Evolutionary conservation across 495 filamentous ascomycete genomes (phyloP).

Genomic region (Hypoxylon lenormandii): DNA sequence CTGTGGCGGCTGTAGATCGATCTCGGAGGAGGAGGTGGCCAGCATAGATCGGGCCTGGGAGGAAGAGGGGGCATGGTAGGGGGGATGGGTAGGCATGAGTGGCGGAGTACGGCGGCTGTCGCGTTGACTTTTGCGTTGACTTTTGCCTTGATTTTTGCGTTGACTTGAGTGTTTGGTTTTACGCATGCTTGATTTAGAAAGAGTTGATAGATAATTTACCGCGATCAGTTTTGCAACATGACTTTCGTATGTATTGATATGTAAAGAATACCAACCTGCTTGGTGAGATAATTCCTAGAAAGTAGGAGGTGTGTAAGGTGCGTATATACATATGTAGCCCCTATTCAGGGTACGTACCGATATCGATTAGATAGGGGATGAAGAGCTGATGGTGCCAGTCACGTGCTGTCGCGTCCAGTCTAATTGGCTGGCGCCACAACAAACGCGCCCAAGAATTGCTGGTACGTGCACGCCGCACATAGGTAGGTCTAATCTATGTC

Average conservation of each 20-base stretch:
- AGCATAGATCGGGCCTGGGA: background rate
- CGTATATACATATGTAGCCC: no score
- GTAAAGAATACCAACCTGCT: background rate
- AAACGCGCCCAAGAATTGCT: conserved; percentile 7
- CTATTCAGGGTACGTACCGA: no score
- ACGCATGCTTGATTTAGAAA: no score
- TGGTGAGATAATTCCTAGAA: no score
- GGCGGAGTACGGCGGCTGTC: no score
- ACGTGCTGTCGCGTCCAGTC: conserved; percentile 18
- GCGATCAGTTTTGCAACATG: no score
- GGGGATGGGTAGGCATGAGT: background rate
- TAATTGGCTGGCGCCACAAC: conserved; percentile 9
- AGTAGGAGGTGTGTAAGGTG: no score
- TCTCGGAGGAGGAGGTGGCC: conserved; percentile 40
- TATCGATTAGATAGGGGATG: no score
- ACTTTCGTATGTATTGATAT: background rate
- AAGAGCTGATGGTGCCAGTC: background rate
- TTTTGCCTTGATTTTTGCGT: no score
- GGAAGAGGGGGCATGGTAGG: background rate
- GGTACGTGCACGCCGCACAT: background rate
- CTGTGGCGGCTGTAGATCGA: conserved; percentile 49
- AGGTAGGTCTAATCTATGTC: background rate
- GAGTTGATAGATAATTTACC: no score
- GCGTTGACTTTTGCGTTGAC: no score
- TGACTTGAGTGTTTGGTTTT: no score